These are phyloP conservation scores for Chenopodium quinoa DNA, from an alignment of 148 eudicot species.

Conservation along the genomic window DNA sequence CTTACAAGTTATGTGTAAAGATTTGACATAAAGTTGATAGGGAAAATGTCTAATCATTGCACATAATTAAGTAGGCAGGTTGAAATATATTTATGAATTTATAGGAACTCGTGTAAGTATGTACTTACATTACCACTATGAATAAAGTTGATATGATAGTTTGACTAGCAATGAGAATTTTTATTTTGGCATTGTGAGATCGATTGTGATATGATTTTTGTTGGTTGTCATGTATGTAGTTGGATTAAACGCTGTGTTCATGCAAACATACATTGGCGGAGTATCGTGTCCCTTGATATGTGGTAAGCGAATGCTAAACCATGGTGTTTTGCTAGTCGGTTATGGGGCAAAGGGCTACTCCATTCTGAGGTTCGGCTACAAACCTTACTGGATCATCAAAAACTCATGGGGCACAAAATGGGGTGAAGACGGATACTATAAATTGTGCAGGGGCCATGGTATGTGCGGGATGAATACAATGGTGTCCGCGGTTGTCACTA, in stretches of 20 bases:
- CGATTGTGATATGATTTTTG: not conserved
- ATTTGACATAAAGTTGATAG: no score
- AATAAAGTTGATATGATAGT: no score
- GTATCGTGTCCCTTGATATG: constrained; percentile 86
- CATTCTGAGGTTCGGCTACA: constrained; percentile 57
- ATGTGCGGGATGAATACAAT: constrained; percentile 89
- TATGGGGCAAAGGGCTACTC: constrained; percentile 75
- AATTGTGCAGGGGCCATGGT: constrained; percentile 60
- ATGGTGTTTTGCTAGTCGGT: constrained; percentile 79
- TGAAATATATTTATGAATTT: no score
- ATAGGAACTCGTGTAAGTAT: no score
- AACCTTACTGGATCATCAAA: constrained; percentile 87
- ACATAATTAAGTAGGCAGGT: no score
- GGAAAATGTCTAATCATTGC: no score
- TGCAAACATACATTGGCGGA: constrained; percentile 93
- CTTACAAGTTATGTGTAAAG: no score
- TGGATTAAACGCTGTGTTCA: constrained; percentile 73
- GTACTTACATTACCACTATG: no score
- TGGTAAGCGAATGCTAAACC: constrained; percentile 61
- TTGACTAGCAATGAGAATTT: no score
- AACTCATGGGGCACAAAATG: constrained; percentile 89
- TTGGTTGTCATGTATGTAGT: constrained; percentile 40
- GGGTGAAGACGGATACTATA: constrained; percentile 85
- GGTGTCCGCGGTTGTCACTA: constrained; percentile 75
- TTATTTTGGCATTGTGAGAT: not conserved